These are phyloP conservation scores for Quercus dentata DNA, from an alignment of 306 rosid genomes.

Conservation along the genomic window DNA sequence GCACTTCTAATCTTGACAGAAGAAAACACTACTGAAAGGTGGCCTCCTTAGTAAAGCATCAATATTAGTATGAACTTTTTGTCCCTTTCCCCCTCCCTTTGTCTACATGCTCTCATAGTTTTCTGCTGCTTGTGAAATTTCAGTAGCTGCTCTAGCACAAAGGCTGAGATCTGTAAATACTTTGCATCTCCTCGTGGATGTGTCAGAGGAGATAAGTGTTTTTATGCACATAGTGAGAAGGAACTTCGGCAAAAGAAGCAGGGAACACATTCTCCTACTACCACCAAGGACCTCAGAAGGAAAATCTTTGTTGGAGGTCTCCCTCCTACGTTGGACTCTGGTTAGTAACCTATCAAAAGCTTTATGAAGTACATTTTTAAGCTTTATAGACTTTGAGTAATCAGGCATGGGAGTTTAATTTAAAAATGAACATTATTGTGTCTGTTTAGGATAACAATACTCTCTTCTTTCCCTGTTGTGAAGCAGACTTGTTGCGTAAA, in stretches of 20 bases:
- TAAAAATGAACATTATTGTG: not conserved
- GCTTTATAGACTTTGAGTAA: not conserved
- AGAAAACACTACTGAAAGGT: slow-evolving; percentile 20
- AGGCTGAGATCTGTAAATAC: slow-evolving; percentile 30
- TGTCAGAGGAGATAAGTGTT: slow-evolving; percentile 34
- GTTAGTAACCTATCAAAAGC: slow-evolving; percentile 24
- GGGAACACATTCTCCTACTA: slow-evolving; percentile 12
- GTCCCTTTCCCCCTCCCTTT: not conserved
- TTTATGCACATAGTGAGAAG: slow-evolving; percentile 27
- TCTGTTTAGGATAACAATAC: not conserved
- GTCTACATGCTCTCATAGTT: slow-evolving; percentile 7
- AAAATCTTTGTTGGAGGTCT: slow-evolving; percentile 41
- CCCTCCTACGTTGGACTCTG: slow-evolving; percentile 31
- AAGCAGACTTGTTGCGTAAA: slow-evolving; percentile 25
- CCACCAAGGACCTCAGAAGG: not conserved
- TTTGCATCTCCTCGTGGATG: slow-evolving; percentile 36
- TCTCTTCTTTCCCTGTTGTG: not conserved
- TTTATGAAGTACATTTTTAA: not conserved
- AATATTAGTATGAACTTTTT: not conserved
- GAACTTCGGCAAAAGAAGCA: slow-evolving; percentile 8
- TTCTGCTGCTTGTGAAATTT: slow-evolving; percentile 5
- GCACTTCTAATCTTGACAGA: slow-evolving; percentile 21
- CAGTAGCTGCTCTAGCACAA: slow-evolving; percentile 20
- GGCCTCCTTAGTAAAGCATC: not conserved
- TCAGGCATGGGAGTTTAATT: not conserved